phyloP scores from a whole-genome alignment of 208 protist species.

The Leishmania tropica region DNA sequence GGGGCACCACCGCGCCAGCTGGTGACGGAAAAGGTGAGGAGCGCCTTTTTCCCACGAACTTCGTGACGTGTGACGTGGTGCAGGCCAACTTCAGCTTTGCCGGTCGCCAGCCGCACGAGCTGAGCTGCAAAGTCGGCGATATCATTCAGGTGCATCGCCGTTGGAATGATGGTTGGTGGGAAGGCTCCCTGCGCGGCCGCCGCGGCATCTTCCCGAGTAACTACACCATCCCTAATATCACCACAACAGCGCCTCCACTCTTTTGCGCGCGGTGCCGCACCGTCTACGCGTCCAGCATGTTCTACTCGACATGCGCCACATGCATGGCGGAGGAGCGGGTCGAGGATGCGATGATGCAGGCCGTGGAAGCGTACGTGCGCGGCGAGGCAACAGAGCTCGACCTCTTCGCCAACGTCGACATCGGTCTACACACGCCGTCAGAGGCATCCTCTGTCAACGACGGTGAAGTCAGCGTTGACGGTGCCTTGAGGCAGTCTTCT shows the following conservation, averaged over 20 bases:
- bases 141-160: slow-evolving; percentile 74
- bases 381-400: slow-evolving; percentile 22
- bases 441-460: background rate
- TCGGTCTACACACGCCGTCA: slow-evolving; percentile 1
- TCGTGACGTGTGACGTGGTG: slow-evolving; percentile 78
- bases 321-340: slow-evolving; percentile 48
- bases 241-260: slow-evolving; percentile 51
- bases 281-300: slow-evolving; percentile 25
- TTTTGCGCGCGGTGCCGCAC: slow-evolving; percentile 74
- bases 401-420: slow-evolving; percentile 34
- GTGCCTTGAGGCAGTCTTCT: background rate
- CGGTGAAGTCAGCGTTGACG: background rate
- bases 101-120: slow-evolving; percentile 46
- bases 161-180: slow-evolving; percentile 92
- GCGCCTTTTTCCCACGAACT: slow-evolving; percentile 72
- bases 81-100: slow-evolving; percentile 54
- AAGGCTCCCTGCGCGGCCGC: slow-evolving; percentile 57
- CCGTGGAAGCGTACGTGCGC: slow-evolving; percentile 47
- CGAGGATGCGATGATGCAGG: slow-evolving; percentile 43
- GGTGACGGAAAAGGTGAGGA: slow-evolving; percentile 5
- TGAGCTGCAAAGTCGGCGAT: slow-evolving; percentile 50
- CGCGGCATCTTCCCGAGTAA: slow-evolving; percentile 90
- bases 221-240: slow-evolving; percentile 76
- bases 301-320: slow-evolving; percentile 29
- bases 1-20: no score